These are phyloP conservation scores for Panicum hallii DNA, from an alignment of 202 grass and related monocot genomes.

Conservation along the genomic window DNA sequence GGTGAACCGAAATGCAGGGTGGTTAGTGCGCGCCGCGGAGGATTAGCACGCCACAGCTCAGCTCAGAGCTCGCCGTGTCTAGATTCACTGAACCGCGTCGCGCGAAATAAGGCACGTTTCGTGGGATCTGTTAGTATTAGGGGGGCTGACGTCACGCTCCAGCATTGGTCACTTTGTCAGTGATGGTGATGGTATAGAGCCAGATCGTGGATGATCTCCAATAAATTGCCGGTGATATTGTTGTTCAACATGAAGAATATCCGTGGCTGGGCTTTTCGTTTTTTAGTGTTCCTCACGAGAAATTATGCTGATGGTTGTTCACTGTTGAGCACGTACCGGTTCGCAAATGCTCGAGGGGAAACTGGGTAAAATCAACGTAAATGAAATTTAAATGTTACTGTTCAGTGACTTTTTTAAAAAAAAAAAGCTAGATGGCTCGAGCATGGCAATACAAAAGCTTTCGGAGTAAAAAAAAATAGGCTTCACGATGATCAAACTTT, in stretches of 20 bases:
- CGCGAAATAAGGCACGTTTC: background rate
- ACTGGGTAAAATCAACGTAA: too few relatives aligned
- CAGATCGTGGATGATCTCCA: background rate
- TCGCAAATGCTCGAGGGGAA: too few relatives aligned
- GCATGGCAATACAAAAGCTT: background rate
- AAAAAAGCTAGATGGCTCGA: background rate
- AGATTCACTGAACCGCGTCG: background rate
- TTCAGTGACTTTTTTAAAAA: too few relatives aligned
- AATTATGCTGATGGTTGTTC: too few relatives aligned
- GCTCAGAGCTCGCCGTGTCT: background rate
- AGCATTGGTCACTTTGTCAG: background rate
- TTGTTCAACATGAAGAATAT: too few relatives aligned
- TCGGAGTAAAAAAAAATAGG: background rate
- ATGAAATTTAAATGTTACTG: too few relatives aligned
- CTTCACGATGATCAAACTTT: background rate
- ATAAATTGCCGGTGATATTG: too few relatives aligned
- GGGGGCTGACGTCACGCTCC: background rate
- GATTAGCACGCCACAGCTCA: background rate
- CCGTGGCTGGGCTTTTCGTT: too few relatives aligned
- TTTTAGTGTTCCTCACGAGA: too few relatives aligned
- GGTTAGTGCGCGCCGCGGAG: background rate
- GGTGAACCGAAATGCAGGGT: background rate
- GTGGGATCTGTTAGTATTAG: background rate
- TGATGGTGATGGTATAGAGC: background rate
- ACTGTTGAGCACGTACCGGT: too few relatives aligned